phyloP scores from a whole-genome alignment of 805 yeast species.

The Lipomyces spencermartinsiae region DNA sequence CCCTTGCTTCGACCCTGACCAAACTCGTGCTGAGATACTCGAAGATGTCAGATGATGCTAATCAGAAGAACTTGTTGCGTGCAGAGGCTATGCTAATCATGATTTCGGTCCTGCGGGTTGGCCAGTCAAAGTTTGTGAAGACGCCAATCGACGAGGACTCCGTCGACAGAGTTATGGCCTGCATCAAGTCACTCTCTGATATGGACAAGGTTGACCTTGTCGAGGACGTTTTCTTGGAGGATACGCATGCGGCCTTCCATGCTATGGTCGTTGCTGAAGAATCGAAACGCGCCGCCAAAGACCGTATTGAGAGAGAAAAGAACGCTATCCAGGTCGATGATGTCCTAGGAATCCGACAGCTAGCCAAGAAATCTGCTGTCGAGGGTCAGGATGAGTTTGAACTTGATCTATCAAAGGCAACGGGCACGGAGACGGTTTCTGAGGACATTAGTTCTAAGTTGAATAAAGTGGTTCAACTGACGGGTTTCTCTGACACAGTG shows the following conservation, averaged over 20 bases:
- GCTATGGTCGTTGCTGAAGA: constrained; percentile 69
- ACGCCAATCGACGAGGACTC: constrained; percentile 94
- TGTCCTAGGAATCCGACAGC: constrained; percentile 77
- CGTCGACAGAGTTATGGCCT: constrained; percentile 89
- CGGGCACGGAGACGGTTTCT: constrained; percentile 54
- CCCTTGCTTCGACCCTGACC: constrained; percentile 83
- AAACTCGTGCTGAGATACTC: constrained; percentile 82
- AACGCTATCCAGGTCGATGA: constrained; percentile 81
- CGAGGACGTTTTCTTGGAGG: constrained; percentile 79
- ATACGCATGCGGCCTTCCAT: constrained; percentile 84
- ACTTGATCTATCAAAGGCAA: constrained; percentile 66
- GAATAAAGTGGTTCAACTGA: constrained; percentile 86
- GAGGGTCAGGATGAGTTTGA: constrained; percentile 54
- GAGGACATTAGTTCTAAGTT: constrained; percentile 71
- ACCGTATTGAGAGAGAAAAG: constrained; percentile 59
- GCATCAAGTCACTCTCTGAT: constrained; percentile 75
- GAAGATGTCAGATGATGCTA: constrained; percentile 56
- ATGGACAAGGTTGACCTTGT: constrained; percentile 57
- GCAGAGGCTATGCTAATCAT: constrained; percentile 94
- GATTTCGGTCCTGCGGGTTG: constrained; percentile 89
- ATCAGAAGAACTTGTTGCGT: constrained; percentile 77
- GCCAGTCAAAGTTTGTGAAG: constrained; percentile 71
- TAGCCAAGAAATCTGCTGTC: constrained; percentile 54
- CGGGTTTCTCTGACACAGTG: constrained; percentile 98
- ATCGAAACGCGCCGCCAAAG: constrained; percentile 60